phyloP scores from a whole-genome alignment of 352 stramenopile species.

The Pythium pyrilobum region DNA sequence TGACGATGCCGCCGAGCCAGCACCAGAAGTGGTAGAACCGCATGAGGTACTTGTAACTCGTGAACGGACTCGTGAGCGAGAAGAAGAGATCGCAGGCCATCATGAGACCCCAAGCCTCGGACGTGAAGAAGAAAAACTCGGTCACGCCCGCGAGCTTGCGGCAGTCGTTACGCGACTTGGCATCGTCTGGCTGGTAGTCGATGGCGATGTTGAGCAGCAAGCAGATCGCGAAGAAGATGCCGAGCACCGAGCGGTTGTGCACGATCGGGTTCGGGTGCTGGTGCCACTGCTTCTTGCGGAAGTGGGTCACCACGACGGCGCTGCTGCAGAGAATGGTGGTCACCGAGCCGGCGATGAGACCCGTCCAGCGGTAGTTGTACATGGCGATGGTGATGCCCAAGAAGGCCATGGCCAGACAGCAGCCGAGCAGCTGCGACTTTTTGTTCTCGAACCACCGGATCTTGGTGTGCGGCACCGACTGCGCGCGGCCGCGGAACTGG shows the following conservation, averaged over 20 bases:
- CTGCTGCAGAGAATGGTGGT: slow-evolving; percentile 86
- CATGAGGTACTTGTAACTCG: slow-evolving; percentile 88
- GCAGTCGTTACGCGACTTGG: slow-evolving; percentile 42
- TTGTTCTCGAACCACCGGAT: slow-evolving; percentile 88
- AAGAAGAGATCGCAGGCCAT: slow-evolving; percentile 88
- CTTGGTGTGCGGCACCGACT: slow-evolving; percentile 59
- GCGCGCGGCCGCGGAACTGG: slow-evolving; percentile 74
- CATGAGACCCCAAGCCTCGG: slow-evolving; percentile 81
- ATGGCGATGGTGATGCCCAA: slow-evolving; percentile 80
- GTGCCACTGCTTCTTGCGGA: slow-evolving; percentile 84
- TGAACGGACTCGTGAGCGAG: slow-evolving; percentile 85
- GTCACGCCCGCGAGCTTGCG: slow-evolving; percentile 73
- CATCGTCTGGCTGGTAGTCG: slow-evolving; percentile 61
- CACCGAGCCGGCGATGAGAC: slow-evolving; percentile 80
- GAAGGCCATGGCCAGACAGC: slow-evolving; percentile 83
- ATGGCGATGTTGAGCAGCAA: slow-evolving; percentile 81
- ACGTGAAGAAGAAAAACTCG: slow-evolving; percentile 89
- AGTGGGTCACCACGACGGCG: slow-evolving; percentile 85
- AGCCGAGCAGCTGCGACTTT: slow-evolving; percentile 83
- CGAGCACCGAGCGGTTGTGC: slow-evolving; percentile 76
- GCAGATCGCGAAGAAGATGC: slow-evolving; percentile 82
- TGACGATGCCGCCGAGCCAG: slow-evolving; percentile 76
- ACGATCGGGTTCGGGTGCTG: slow-evolving; percentile 88
- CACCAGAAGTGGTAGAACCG: slow-evolving; percentile 86
- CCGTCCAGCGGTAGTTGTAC: slow-evolving; percentile 86